phyloP scores from a whole-genome alignment of 805 yeast genomes.

The Barnettozyma salicaria region DNA sequence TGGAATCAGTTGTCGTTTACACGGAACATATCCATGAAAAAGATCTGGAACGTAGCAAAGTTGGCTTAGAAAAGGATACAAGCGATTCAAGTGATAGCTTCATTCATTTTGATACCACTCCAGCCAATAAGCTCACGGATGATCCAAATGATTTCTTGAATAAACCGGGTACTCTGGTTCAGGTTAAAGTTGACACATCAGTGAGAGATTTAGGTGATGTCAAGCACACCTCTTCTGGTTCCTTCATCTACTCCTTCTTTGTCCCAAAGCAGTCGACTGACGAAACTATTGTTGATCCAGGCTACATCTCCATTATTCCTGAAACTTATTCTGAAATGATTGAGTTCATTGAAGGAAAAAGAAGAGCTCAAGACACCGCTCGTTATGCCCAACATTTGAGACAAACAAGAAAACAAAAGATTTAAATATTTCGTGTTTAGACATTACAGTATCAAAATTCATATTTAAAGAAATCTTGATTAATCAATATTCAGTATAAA shows the following conservation, averaged over 20 bases:
- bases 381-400: slow-evolving; percentile 45
- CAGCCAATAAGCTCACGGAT: slow-evolving; percentile 48
- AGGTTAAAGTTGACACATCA: slow-evolving; percentile 80
- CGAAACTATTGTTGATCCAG: slow-evolving; percentile 35
- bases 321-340: slow-evolving; percentile 89
- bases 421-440: neutral
- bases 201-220: slow-evolving; percentile 64
- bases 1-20: slow-evolving; percentile 78
- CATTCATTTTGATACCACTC: slow-evolving; percentile 47
- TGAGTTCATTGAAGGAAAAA: slow-evolving; percentile 82
- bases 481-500: too few relatives aligned
- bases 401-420: slow-evolving; percentile 2
- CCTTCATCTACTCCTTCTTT: slow-evolving; percentile 83
- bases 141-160: slow-evolving; percentile 53
- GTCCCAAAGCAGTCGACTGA: slow-evolving; percentile 55
- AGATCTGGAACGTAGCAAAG: slow-evolving; percentile 13
- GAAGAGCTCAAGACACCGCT: slow-evolving; percentile 83
- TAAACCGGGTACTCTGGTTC: slow-evolving; percentile 81
- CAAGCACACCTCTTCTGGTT: slow-evolving; percentile 66
- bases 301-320: slow-evolving; percentile 76
- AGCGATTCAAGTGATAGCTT: slow-evolving; percentile 22
- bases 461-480: too few relatives aligned
- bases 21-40: slow-evolving; percentile 67
- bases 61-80: slow-evolving; percentile 6
- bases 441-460: too few relatives aligned